Evolutionary conservation across 805 yeast genomes (phyloP).

Genomic region (Zygosaccharomyces kombuchaensis): DNA sequence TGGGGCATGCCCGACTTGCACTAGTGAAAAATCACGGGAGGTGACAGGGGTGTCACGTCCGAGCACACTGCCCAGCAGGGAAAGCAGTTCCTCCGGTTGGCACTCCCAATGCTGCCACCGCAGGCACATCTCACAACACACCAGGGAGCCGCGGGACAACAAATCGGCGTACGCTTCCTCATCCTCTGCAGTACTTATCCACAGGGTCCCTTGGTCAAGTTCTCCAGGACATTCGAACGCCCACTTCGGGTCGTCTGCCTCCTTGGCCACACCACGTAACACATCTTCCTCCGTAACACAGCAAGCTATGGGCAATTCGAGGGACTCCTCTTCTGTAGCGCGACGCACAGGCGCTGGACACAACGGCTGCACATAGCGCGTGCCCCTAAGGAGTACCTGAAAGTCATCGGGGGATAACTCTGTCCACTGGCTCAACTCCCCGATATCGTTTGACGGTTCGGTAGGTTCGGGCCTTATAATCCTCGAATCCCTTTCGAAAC

Average conservation of each 20-base stretch:
- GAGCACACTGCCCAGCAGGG: slow-evolving; percentile 1
- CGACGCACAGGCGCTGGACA: not conserved
- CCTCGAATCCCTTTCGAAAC: slow-evolving; percentile 29
- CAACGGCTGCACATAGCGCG: slow-evolving; percentile 3
- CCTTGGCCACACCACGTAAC: slow-evolving; percentile 15
- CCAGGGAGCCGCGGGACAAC: slow-evolving; percentile 18
- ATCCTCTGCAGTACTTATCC: slow-evolving; percentile 7
- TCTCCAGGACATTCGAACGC: slow-evolving; percentile 29
- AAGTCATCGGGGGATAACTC: slow-evolving; percentile 10
- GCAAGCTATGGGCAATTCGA: slow-evolving; percentile 30
- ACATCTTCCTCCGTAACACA: slow-evolving; percentile 28
- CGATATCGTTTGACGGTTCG: not conserved
- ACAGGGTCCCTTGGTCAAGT: slow-evolving; percentile 3
- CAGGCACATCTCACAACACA: slow-evolving; percentile 33
- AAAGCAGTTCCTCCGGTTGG: slow-evolving; percentile 4
- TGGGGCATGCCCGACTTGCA: slow-evolving; percentile 17
- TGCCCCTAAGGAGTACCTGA: slow-evolving; percentile 8
- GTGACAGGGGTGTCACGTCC: slow-evolving; percentile 6
- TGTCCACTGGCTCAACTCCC: not conserved
- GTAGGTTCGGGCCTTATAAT: slow-evolving; percentile 11
- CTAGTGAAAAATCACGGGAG: slow-evolving; percentile 21
- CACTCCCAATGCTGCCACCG: slow-evolving; percentile 36
- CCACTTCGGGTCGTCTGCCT: slow-evolving; percentile 30
- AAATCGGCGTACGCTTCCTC: slow-evolving; percentile 14
- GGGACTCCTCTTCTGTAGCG: not conserved